Base-by-base conservation (phyloP, 805 yeast genomes). In the Suhomyces canberraensis region DNA sequence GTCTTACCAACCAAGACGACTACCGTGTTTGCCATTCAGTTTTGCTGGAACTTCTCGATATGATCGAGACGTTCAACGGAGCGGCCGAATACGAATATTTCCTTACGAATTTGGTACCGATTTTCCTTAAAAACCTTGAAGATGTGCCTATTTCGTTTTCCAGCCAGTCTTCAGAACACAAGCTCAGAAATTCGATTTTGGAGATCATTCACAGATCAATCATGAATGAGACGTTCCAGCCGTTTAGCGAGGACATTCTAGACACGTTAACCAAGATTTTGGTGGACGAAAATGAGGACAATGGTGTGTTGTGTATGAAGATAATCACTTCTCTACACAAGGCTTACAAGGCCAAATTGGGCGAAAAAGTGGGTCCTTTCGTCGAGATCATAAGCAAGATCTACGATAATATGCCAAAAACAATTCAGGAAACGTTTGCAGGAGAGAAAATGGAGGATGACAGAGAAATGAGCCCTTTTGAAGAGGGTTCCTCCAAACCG, bases 271-370 rank as follows among this genome's bases (percentile, higher is more conserved):
- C 81, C 49, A 58, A 66, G 16, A 64, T 84, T 11, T 66, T 91
- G 40, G 77, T 75, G 14, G 69, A 65, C 11, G 99, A 95, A 53
- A 93, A 93, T 56, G 99, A 95, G 59, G 97, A 90, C 43, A 93
- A 93, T 57, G 98, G 98, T 34, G 87, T 89, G 1, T 69, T 88
- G 35, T 84, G 95, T 58, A 79, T 93, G 84, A 89, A 87, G 55
- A 81, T 88, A 37, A 72, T 90, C 33, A 87, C 97, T 13, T 76
- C 84, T 20, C 64, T 91, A 32, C 96, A 90, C 64, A 84, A 93
- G 57, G 78, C 90, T 1, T 91, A 84, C 65, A 91, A 87, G 63
- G 54, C 72, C 11, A 66, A 70, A 16, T 64, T 90, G 35, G 67
- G 73, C 13, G 89, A 79, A 13, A 79, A 81, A 47, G 95, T 91